A percentile compares a stretch with the other conserved stretches of the same genome.
Conservation (phyloP, 2,329 filamentous ascomycete genomes). For the Thielaviopsis populi region DNA sequence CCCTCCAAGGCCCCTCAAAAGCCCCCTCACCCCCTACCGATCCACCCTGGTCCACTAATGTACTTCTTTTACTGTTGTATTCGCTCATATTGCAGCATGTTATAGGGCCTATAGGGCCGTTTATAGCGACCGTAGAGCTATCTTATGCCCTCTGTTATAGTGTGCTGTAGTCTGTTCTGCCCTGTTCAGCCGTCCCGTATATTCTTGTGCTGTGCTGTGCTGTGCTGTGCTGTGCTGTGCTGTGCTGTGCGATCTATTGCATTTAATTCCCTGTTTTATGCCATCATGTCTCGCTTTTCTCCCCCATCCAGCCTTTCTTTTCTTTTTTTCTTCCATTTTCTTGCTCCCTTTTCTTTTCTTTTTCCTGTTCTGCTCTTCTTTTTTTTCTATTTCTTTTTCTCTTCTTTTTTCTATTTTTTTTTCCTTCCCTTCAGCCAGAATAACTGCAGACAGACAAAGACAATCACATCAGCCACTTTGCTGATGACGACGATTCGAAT, state of each 20-base stretch:
- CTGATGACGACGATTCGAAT: not conserved
- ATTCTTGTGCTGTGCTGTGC: too few species aligned
- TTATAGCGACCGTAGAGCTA: not conserved
- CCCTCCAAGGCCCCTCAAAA: too few species aligned
- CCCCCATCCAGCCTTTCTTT: not conserved
- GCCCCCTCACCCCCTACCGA: not conserved
- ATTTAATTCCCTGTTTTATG: not conserved
- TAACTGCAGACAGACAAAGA: not conserved
- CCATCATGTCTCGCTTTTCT: not conserved
- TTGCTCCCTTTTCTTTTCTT: not conserved
- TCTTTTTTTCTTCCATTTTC: not conserved
- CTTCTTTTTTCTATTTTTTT: too few species aligned
- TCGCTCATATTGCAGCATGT: not conserved
- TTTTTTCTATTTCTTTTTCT: conserved; percentile 3
- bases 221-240: too few species aligned
- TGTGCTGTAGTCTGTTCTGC: too few species aligned
- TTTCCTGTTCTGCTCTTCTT: not conserved
- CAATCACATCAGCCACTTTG: not conserved
- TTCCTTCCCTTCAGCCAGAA: not conserved
- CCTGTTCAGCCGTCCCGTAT: not conserved
- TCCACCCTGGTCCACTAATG: not conserved
- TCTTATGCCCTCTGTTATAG: not conserved
- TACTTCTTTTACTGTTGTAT: not conserved
- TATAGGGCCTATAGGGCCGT: not conserved
- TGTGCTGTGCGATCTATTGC: too few species aligned